These are phyloP conservation scores for Umbelopsis sp. DNA, from an alignment of 192 early-diverging fungal species.

Conservation along the genomic window DNA sequence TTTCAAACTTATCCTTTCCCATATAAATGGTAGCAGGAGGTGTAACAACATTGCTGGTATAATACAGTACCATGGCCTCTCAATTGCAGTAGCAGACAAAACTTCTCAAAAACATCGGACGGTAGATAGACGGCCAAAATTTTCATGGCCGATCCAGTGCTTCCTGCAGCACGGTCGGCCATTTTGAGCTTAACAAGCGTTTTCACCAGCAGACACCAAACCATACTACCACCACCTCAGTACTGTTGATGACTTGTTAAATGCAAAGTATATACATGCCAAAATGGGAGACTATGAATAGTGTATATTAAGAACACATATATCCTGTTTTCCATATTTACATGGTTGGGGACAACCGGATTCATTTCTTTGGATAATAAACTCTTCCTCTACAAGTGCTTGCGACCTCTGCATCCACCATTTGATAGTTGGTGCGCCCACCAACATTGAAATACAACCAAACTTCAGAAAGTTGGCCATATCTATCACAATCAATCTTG, in stretches of 20 bases:
- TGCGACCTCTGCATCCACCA: constrained; percentile 27
- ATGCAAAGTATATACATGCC: too few species aligned
- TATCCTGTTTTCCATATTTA: not conserved
- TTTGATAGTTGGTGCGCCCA: constrained; percentile 37
- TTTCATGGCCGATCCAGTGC: too few species aligned
- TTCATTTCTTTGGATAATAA: constrained; percentile 37
- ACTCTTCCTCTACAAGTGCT: constrained; percentile 39
- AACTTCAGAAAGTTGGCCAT: constrained; percentile 47
- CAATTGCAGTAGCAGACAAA: not conserved
- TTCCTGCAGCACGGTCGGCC: too few species aligned
- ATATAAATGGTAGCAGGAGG: constrained; percentile 89
- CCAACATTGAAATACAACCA: constrained; percentile 48
- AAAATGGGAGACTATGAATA: too few species aligned
- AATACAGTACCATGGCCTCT: constrained; percentile 70
- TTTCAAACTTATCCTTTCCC: constrained; percentile 99
- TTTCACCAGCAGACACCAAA: too few species aligned
- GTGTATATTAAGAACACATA: too few species aligned
- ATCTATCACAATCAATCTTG: constrained; percentile 44
- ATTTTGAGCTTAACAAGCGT: too few species aligned
- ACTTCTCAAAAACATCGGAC: too few species aligned
- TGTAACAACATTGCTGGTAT: constrained; percentile 67
- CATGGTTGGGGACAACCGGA: not conserved
- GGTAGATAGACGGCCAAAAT: too few species aligned
- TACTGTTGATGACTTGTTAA: too few species aligned
- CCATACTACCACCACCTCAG: too few species aligned